Conservation (phyloP, 116 monocot species). For the Zostera marina region DNA sequence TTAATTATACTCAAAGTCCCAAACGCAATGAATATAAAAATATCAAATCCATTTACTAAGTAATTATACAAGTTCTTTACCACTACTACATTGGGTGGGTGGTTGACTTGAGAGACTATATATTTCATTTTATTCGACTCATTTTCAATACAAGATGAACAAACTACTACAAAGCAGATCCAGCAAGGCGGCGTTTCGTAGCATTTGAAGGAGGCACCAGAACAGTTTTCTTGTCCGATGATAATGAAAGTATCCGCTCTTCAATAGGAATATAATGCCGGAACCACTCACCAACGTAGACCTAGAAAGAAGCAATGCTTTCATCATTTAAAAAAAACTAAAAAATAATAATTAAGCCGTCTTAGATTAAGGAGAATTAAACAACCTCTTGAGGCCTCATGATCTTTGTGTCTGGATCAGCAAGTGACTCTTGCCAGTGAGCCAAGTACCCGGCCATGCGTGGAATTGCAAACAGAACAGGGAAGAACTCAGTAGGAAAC, state of each 20-base stretch:
- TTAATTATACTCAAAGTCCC: too few relatives aligned
- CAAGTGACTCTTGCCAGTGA: slow-evolving; percentile 96
- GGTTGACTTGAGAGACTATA: too few relatives aligned
- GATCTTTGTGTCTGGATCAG: slow-evolving; percentile 97
- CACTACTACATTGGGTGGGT: too few relatives aligned
- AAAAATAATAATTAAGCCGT: background rate
- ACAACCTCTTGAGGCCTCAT: slow-evolving; percentile 90
- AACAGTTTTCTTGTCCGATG: slow-evolving; percentile 33
- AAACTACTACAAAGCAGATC: slow-evolving; percentile 14
- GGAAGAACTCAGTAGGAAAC: slow-evolving; percentile 83
- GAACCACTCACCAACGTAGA: slow-evolving; percentile 70
- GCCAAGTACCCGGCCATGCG: slow-evolving; percentile 90
- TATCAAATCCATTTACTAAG: too few relatives aligned
- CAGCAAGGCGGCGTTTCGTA: slow-evolving; percentile 45
- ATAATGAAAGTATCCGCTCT: slow-evolving; percentile 15
- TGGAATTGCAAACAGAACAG: slow-evolving; percentile 83
- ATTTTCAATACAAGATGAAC: background rate
- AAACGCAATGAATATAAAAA: too few relatives aligned
- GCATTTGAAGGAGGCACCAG: slow-evolving; percentile 71
- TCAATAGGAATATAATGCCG: slow-evolving; percentile 40
- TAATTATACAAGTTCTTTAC: too few relatives aligned
- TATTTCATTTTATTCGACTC: background rate
- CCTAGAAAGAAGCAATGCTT: slow-evolving; percentile 16
- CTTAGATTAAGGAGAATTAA: background rate
- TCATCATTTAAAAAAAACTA: background rate